Percentiles rank a stretch among this genome's conserved stretches.
These are phyloP conservation scores for Lentithecium fluviatile DNA, from an alignment of 495 filamentous ascomycete genomes.

Conservation along the genomic window DNA sequence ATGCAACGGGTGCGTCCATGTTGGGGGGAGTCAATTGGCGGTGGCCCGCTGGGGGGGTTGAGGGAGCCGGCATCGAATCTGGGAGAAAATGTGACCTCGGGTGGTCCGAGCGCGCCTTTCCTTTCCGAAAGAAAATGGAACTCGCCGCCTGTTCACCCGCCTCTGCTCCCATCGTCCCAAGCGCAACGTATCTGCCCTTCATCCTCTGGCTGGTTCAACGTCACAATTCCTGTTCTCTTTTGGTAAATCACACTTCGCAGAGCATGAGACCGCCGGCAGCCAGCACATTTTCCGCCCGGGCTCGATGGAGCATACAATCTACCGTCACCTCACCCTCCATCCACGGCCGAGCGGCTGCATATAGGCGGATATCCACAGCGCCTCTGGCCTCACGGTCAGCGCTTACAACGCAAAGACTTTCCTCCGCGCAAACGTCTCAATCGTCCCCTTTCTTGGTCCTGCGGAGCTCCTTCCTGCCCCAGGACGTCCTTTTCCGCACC, in stretches of 20 bases:
- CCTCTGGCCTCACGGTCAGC: conserved; percentile 32
- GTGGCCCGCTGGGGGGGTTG: conserved; percentile 1
- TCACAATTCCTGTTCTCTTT: not conserved
- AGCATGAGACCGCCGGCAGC: conserved; percentile 41
- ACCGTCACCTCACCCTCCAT: conserved; percentile 33
- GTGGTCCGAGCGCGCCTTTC: conserved; percentile 19
- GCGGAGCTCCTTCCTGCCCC: conserved; percentile 38
- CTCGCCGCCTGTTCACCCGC: conserved; percentile 3
- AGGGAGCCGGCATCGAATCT: not conserved
- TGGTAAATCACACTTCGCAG: not conserved
- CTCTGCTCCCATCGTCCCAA: conserved; percentile 20
- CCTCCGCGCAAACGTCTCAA: conserved; percentile 16
- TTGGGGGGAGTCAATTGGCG: conserved; percentile 5
- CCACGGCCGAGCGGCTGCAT: conserved; percentile 54
- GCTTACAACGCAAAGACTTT: conserved; percentile 15
- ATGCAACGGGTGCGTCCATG: conserved; percentile 19
- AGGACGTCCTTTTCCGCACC: conserved; percentile 35
- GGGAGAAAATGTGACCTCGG: conserved; percentile 4
- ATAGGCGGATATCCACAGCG: conserved; percentile 54
- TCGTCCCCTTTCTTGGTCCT: conserved; percentile 24
- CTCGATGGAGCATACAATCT: conserved; percentile 32
- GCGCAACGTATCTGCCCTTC: not conserved
- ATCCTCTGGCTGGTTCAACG: conserved; percentile 6
- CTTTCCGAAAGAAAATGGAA: conserved; percentile 22
- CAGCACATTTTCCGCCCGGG: conserved; percentile 31